Conservation (phyloP, 2,329 filamentous ascomycete species). For the Setomelanomma holmii region DNA sequence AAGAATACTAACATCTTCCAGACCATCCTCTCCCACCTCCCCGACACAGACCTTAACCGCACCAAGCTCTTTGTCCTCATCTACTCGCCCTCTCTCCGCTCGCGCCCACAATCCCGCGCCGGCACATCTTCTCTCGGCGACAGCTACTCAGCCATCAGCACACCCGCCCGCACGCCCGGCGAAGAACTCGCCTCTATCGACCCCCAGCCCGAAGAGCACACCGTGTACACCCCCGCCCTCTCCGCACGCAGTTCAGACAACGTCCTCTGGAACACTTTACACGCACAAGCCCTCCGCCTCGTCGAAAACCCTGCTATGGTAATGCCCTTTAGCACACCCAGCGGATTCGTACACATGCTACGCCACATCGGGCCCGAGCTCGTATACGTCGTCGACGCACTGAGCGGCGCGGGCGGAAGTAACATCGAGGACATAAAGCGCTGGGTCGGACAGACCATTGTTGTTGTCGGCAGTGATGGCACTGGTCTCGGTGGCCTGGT, state of each 20-base stretch:
- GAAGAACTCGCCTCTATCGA: conserved; percentile 61
- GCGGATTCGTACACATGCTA: conserved; percentile 84
- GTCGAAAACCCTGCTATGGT: conserved; percentile 88
- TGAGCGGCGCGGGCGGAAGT: conserved; percentile 77
- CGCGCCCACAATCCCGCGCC: conserved; percentile 55
- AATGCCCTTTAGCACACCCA: conserved; percentile 84
- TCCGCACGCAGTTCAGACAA: conserved; percentile 45
- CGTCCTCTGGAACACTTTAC: conserved; percentile 77
- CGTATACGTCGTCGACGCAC: conserved; percentile 86
- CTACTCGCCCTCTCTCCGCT: conserved; percentile 82
- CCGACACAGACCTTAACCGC: conserved; percentile 74
- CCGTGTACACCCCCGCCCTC: conserved; percentile 44
- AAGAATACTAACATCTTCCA: conserved; percentile 38
- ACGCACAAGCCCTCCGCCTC: conserved; percentile 77
- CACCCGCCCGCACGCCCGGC: conserved; percentile 69
- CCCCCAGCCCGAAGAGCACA: conserved; percentile 53
- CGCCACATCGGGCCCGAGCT: conserved; percentile 84
- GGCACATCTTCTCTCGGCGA: conserved; percentile 71
- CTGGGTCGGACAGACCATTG: conserved; percentile 68
- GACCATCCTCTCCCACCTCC: conserved; percentile 84
- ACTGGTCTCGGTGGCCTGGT: conserved; percentile 60
- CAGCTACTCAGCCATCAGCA: conserved; percentile 85
- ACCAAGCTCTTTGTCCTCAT: conserved; percentile 87
- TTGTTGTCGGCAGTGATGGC: conserved; percentile 63
- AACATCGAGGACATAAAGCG: conserved; percentile 70